Conservation (phyloP, 2,329 filamentous ascomycete genomes). For the Grosmannia penicillata region DNA sequence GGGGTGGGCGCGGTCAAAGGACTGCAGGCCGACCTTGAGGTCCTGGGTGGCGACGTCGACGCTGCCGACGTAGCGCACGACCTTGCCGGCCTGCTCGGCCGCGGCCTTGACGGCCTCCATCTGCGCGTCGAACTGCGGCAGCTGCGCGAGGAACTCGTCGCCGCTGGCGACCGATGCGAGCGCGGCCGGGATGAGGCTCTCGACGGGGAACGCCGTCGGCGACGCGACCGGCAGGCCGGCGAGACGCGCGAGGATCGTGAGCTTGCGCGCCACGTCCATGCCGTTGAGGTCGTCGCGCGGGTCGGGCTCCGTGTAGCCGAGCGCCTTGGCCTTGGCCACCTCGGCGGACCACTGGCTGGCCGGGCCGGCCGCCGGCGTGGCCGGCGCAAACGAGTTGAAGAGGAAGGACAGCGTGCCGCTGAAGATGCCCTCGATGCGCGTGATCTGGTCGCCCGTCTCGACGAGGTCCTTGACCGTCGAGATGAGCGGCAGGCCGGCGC, state of each 20-base stretch:
- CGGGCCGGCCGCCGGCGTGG: conserved; percentile 52
- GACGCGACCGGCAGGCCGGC: conserved; percentile 69
- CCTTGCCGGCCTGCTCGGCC: conserved; percentile 79
- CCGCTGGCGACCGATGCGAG: conserved; percentile 63
- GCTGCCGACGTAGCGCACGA: conserved; percentile 86
- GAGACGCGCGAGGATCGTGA: conserved; percentile 84
- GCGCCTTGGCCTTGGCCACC: conserved; percentile 79
- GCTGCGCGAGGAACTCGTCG: conserved; percentile 69
- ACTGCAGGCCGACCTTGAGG: conserved; percentile 86
- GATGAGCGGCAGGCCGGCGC: conserved; percentile 83
- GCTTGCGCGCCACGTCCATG: conserved; percentile 82
- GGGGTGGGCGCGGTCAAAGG: conserved; percentile 73
- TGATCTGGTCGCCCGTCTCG: conserved; percentile 82
- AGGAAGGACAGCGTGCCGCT: conserved; percentile 96
- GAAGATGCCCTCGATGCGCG: conserved; percentile 91
- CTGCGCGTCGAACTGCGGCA: conserved; percentile 71
- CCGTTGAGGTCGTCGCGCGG: conserved; percentile 78
- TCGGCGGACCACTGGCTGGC: conserved; percentile 77
- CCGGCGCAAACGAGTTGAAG: conserved; percentile 92
- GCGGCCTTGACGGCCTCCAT: conserved; percentile 81
- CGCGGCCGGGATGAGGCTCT: conserved; percentile 81
- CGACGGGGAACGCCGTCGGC: conserved; percentile 80
- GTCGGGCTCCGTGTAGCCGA: conserved; percentile 86
- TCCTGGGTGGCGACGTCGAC: conserved; percentile 69
- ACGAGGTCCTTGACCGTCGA: conserved; percentile 90